A percentile compares a stretch with the other conserved stretches of the same genome.
Conservation (phyloP, 805 yeast species). For the Candida peoriensis region DNA sequence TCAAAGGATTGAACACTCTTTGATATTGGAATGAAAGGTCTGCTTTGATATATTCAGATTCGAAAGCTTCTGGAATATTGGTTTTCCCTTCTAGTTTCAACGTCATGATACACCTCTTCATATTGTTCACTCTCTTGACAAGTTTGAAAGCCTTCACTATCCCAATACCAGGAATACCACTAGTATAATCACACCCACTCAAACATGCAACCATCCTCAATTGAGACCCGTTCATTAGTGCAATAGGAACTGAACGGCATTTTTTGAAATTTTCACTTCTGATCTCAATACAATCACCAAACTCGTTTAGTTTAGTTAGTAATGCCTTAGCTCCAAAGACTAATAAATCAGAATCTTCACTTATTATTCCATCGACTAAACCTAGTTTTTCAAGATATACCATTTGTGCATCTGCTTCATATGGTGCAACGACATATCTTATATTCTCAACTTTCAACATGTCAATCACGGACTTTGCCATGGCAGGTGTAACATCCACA, state of each 20-base stretch:
- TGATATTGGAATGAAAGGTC: slow-evolving; percentile 77
- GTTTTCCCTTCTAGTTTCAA: slow-evolving; percentile 57
- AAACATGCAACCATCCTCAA: slow-evolving; percentile 74
- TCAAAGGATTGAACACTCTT: slow-evolving; percentile 72
- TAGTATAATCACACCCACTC: slow-evolving; percentile 96
- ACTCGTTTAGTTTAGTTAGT: slow-evolving; percentile 76
- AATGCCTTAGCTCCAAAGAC: slow-evolving; percentile 78
- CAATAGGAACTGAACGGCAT: slow-evolving; percentile 47
- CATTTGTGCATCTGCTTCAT: slow-evolving; percentile 97
- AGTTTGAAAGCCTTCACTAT: slow-evolving; percentile 65
- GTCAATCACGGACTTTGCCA: slow-evolving; percentile 84
- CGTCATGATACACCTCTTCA: slow-evolving; percentile 52
- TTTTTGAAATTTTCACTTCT: slow-evolving; percentile 46
- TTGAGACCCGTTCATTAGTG: slow-evolving; percentile 48
- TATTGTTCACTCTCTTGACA: slow-evolving; percentile 43
- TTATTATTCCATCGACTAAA: slow-evolving; percentile 74
- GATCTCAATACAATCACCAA: slow-evolving; percentile 66
- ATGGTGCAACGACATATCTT: slow-evolving; percentile 88
- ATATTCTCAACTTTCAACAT: slow-evolving; percentile 54
- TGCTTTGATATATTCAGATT: slow-evolving; percentile 60
- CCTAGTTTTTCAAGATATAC: slow-evolving; percentile 78
- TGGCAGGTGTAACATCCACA: slow-evolving; percentile 81
- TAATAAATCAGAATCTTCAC: slow-evolving; percentile 92
- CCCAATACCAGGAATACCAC: slow-evolving; percentile 81
- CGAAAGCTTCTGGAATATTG: slow-evolving; percentile 51